Evolutionary conservation across 345 rosid species (phyloP).

Genomic region (Clausena lansium): DNA sequence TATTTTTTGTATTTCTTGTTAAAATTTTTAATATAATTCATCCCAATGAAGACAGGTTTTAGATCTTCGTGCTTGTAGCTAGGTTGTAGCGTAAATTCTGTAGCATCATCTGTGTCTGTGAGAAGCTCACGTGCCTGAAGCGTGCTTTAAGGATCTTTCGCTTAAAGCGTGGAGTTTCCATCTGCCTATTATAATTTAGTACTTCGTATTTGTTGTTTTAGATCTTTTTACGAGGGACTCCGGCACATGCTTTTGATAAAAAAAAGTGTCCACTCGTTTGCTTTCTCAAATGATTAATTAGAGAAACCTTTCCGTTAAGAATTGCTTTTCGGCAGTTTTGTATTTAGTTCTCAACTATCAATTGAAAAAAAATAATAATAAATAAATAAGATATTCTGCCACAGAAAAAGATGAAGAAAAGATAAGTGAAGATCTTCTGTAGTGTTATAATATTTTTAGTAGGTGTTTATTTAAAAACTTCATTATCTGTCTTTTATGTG

Average conservation of each 20-base stretch:
- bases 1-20: background rate
- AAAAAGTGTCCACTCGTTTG: conserved; percentile 19
- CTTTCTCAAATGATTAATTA: background rate
- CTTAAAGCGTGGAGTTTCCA: conserved; percentile 29
- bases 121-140: conserved; percentile 43
- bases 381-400: no score
- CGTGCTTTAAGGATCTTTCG: conserved; percentile 68
- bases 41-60: conserved; percentile 12
- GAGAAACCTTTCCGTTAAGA: background rate
- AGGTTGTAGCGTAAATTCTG: conserved; percentile 11
- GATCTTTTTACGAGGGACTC: conserved; percentile 21
- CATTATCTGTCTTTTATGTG: conserved; percentile 1
- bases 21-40: background rate
- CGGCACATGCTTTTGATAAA: conserved; percentile 20
- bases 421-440: conserved; percentile 3
- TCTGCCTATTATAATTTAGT: conserved; percentile 11
- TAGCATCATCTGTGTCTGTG: background rate
- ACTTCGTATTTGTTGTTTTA: background rate
- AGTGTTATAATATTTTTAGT: background rate
- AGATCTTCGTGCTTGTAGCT: conserved; percentile 21
- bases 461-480: background rate
- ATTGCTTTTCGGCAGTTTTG: background rate
- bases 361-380: background rate
- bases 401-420: background rate
- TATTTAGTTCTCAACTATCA: background rate